A percentile compares a stretch with the other conserved stretches of the same genome.
Conservation (phyloP, 495 filamentous ascomycete species). For the Penicillium dipodomyicola region DNA sequence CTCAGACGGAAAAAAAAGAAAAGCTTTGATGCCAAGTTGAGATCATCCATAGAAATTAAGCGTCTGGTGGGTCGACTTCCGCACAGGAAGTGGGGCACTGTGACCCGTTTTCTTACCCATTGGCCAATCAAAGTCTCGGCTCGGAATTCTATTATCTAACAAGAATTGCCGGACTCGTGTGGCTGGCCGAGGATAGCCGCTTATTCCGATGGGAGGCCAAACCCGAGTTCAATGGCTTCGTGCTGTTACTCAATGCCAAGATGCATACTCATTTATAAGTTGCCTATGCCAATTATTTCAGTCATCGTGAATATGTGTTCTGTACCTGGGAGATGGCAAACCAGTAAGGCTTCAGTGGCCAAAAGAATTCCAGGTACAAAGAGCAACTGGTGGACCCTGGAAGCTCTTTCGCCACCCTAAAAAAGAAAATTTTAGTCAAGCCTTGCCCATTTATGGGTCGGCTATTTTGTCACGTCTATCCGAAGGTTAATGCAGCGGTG, state of each 20-base stretch:
- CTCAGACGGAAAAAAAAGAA: not conserved
- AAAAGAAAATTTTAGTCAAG: slow-evolving; percentile 18
- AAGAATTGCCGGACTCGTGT: slow-evolving; percentile 16
- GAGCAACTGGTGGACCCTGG: not conserved
- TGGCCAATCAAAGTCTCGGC: slow-evolving; percentile 16
- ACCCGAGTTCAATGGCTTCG: slow-evolving; percentile 8
- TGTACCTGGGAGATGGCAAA: too few species aligned
- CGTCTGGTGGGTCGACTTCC: slow-evolving; percentile 18
- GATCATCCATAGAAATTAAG: slow-evolving; percentile 21
- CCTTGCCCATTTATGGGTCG: not conserved
- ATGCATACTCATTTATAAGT: not conserved
- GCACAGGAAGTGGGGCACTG: slow-evolving; percentile 1
- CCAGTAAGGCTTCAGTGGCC: too few species aligned
- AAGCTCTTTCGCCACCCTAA: slow-evolving; percentile 20
- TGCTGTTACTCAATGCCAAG: slow-evolving; percentile 11
- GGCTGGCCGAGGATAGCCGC: slow-evolving; percentile 22
- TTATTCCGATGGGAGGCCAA: not conserved
- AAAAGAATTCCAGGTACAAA: too few species aligned
- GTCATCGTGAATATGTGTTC: too few species aligned
- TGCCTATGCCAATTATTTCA: too few species aligned
- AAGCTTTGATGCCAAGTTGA: slow-evolving; percentile 7
- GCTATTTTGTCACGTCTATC: not conserved
- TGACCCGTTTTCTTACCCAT: not conserved
- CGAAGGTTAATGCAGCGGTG: not conserved
- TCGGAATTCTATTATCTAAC: slow-evolving; percentile 24